Percentiles rank a stretch among this genome's conserved stretches.
These are phyloP conservation scores for Aspergillus sojae DNA, from an alignment of 2,329 filamentous ascomycete species.

Conservation along the genomic window DNA sequence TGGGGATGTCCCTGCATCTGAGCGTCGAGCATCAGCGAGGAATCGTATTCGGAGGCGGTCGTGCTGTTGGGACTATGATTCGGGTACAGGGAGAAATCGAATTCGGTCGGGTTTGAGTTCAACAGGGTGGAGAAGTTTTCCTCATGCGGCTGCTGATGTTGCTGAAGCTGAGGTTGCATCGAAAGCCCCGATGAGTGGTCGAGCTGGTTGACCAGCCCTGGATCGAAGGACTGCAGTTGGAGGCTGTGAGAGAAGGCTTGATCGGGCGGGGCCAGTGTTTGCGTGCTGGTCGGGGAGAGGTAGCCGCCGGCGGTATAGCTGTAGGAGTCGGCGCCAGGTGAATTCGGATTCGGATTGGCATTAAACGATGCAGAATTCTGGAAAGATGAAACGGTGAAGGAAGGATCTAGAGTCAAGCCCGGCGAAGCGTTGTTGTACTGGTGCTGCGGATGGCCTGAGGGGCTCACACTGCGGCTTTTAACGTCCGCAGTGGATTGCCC, in stretches of 20 bases:
- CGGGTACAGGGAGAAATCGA: constrained; percentile 45
- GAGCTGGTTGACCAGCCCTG: constrained; percentile 39
- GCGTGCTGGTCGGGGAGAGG: constrained; percentile 32
- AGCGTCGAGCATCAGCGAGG: constrained; percentile 45
- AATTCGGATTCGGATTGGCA: constrained; percentile 31
- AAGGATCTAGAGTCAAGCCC: constrained; percentile 40
- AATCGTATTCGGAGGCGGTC: constrained; percentile 38
- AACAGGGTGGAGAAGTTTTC: constrained; percentile 44
- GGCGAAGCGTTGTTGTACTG: constrained; percentile 38
- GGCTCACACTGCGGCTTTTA: constrained; percentile 46
- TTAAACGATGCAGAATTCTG: constrained; percentile 32
- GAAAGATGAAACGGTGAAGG: constrained; percentile 27
- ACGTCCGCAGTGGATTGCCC: constrained; percentile 40
- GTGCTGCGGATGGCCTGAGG: constrained; percentile 45
- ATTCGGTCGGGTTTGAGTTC: constrained; percentile 39
- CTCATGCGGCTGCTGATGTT: constrained; percentile 20
- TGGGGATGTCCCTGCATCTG: constrained; percentile 40
- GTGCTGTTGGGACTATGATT: constrained; percentile 35
- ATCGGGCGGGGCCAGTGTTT: constrained; percentile 34
- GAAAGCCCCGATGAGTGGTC: constrained; percentile 34
- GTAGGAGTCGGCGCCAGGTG: constrained; percentile 37
- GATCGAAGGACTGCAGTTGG: constrained; percentile 41
- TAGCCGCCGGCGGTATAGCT: constrained; percentile 38
- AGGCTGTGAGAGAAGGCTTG: constrained; percentile 39
- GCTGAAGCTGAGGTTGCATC: constrained; percentile 24